Percentiles rank a stretch among this genome's conserved stretches.
phyloP scores from a whole-genome alignment of 2,329 filamentous ascomycete genomes.

The Thielaviopsis populi region DNA sequence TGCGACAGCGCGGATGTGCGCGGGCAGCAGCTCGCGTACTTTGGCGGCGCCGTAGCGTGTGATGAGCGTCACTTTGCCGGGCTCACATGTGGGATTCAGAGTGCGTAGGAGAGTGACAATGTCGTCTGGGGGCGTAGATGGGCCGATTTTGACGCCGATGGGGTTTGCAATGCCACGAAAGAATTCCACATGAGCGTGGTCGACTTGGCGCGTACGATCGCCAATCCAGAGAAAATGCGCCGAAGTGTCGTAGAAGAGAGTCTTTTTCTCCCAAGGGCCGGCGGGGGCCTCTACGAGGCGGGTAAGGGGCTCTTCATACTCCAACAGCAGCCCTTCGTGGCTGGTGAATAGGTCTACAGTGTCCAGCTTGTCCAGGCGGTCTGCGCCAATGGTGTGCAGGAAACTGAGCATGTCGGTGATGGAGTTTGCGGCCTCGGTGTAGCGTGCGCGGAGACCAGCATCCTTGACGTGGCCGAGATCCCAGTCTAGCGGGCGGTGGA shows the following conservation, averaged over 20 bases:
- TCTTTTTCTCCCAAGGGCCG: slow-evolving; percentile 27
- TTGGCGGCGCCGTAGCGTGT: slow-evolving; percentile 79
- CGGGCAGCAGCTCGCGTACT: slow-evolving; percentile 60
- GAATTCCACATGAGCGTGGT: slow-evolving; percentile 91
- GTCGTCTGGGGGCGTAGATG: slow-evolving; percentile 62
- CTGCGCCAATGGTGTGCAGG: slow-evolving; percentile 84
- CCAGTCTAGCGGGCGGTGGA: slow-evolving; percentile 92
- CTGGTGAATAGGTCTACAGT: slow-evolving; percentile 92
- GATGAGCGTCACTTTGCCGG: slow-evolving; percentile 90
- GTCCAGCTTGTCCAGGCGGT: slow-evolving; percentile 68
- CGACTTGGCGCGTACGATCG: slow-evolving; percentile 84
- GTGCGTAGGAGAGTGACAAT: slow-evolving; percentile 66
- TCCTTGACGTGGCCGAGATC: slow-evolving; percentile 81
- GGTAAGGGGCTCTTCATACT: slow-evolving; percentile 85
- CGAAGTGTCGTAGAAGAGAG: slow-evolving; percentile 66
- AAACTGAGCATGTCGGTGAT: slow-evolving; percentile 87
- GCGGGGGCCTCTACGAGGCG: slow-evolving; percentile 53
- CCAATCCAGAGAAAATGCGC: slow-evolving; percentile 98
- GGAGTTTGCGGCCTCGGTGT: slow-evolving; percentile 67
- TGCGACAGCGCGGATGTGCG: slow-evolving; percentile 80
- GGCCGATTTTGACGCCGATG: slow-evolving; percentile 90
- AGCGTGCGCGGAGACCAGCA: slow-evolving; percentile 68
- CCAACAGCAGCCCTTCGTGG: slow-evolving; percentile 83
- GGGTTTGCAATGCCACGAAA: slow-evolving; percentile 94
- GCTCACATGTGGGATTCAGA: slow-evolving; percentile 67